These are phyloP conservation scores for Danielia reshetovae DNA, from an alignment of 805 yeast genomes.

Conservation along the genomic window DNA sequence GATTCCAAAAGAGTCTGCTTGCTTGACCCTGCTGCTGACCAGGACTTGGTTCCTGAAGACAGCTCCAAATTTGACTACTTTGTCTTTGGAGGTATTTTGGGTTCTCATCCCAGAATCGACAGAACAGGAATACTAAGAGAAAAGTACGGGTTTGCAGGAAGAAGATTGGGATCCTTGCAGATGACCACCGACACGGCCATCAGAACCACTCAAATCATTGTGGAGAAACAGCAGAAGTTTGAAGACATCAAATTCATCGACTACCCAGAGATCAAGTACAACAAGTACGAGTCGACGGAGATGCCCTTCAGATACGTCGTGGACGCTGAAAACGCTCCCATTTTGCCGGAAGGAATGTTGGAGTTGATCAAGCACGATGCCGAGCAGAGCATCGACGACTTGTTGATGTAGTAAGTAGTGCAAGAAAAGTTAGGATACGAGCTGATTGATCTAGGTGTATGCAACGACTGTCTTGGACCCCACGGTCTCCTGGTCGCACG, in stretches of 20 bases:
- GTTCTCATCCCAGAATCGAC: conserved; percentile 91
- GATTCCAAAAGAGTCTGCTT: conserved; percentile 61
- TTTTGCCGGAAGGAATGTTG: conserved; percentile 89
- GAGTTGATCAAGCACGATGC: conserved; percentile 81
- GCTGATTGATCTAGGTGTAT: conserved; percentile 13
- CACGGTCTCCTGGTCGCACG: conserved; percentile 19
- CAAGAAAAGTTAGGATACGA: background rate
- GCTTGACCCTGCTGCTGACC: conserved; percentile 81
- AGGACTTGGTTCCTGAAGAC: conserved; percentile 73
- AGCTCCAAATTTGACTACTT: conserved; percentile 69
- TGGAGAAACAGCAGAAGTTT: conserved; percentile 54
- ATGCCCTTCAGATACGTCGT: conserved; percentile 95
- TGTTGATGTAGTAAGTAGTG: conserved; percentile 35
- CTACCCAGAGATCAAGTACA: conserved; percentile 89
- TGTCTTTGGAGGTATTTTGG: conserved; percentile 94
- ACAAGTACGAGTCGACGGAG: conserved; percentile 86
- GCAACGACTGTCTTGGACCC: conserved; percentile 25
- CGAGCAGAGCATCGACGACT: conserved; percentile 75
- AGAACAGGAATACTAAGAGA: conserved; percentile 84
- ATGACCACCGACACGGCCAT: conserved; percentile 99
- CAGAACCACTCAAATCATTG: conserved; percentile 79
- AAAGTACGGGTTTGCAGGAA: conserved; percentile 81
- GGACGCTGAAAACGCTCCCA: conserved; percentile 63
- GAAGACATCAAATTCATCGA: conserved; percentile 82
- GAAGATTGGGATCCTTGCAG: conserved; percentile 82